Conservation (phyloP, 2,329 filamentous ascomycete genomes). For the Cercospora brassicicola region DNA sequence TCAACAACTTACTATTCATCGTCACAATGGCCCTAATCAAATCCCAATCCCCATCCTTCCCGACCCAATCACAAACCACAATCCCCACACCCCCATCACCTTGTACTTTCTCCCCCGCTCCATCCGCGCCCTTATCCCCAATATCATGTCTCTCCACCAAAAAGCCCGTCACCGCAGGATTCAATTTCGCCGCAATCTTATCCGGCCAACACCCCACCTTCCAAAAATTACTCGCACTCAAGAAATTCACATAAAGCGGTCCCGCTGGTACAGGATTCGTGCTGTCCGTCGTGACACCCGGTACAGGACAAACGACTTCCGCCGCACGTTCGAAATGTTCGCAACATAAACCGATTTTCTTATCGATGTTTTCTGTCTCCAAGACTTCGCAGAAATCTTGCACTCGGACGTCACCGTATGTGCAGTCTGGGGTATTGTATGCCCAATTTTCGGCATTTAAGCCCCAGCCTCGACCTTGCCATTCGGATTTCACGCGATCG, state of each 20-base stretch:
- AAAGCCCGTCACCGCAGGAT: conserved; percentile 68
- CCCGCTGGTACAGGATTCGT: conserved; percentile 47
- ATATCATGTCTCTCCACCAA: conserved; percentile 56
- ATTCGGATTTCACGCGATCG: conserved; percentile 53
- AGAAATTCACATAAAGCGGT: conserved; percentile 85
- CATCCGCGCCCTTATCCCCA: conserved; percentile 32
- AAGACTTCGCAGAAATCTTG: conserved; percentile 94
- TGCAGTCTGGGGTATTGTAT: conserved; percentile 80
- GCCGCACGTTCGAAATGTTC: conserved; percentile 74
- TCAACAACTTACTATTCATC: conserved; percentile 63
- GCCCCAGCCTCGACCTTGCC: conserved; percentile 56
- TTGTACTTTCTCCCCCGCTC: conserved; percentile 28
- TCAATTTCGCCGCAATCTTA: conserved; percentile 81
- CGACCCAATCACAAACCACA: conserved; percentile 92
- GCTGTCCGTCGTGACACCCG: conserved; percentile 43
- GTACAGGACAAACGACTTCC: conserved; percentile 39
- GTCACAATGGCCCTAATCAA: conserved; percentile 81
- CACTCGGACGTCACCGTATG: conserved; percentile 72
- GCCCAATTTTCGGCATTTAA: conserved; percentile 70
- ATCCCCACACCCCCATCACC: conserved; percentile 72
- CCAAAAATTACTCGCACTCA: conserved; percentile 93
- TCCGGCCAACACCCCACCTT: conserved; percentile 90
- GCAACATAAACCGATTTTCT: conserved; percentile 73
- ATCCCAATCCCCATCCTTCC: conserved; percentile 84
- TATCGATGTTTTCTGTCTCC: conserved; percentile 70